Evolutionary conservation across 495 filamentous ascomycete genomes (phyloP).

Genomic region (Penicillium riverlandense): DNA sequence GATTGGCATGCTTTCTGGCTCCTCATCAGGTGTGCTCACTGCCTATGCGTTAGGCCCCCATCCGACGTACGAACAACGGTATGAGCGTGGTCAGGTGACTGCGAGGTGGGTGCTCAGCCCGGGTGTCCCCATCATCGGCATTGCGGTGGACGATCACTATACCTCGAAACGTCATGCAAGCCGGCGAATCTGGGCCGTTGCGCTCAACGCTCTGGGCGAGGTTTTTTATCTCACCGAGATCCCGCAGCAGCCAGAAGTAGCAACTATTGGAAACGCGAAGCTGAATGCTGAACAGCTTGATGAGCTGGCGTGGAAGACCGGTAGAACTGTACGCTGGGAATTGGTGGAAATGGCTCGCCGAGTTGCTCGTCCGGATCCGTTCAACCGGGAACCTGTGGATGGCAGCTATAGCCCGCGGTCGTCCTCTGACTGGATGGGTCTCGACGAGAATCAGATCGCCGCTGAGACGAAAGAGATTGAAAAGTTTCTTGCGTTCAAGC

Average conservation of each 20-base stretch:
- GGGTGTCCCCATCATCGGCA: slow-evolving; percentile 82
- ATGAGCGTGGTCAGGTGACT: slow-evolving; percentile 67
- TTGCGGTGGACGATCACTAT: slow-evolving; percentile 79
- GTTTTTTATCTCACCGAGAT: slow-evolving; percentile 73
- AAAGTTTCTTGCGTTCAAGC: slow-evolving; percentile 63
- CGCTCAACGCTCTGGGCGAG: slow-evolving; percentile 86
- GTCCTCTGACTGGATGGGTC: slow-evolving; percentile 64
- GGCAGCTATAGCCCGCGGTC: slow-evolving; percentile 62
- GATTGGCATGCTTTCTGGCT: slow-evolving; percentile 76
- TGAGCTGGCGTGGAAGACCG: slow-evolving; percentile 68
- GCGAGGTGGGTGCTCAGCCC: slow-evolving; percentile 85
- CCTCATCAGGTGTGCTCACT: slow-evolving; percentile 78
- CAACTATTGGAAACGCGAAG: slow-evolving; percentile 12
- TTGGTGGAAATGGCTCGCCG: slow-evolving; percentile 71
- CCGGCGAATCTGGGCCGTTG: slow-evolving; percentile 76
- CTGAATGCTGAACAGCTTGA: slow-evolving; percentile 43
- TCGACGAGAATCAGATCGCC: slow-evolving; percentile 59
- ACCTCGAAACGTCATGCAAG: slow-evolving; percentile 57
- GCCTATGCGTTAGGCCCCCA: slow-evolving; percentile 69
- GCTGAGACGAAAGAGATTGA: slow-evolving; percentile 79
- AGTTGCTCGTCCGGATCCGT: slow-evolving; percentile 61
- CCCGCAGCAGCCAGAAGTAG: slow-evolving; percentile 38
- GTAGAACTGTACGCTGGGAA: slow-evolving; percentile 72
- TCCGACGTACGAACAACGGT: slow-evolving; percentile 57
- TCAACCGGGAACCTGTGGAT: slow-evolving; percentile 48